phyloP scores from a whole-genome alignment of 352 stramenopile species.

The Blastocystis sp. region DNA sequence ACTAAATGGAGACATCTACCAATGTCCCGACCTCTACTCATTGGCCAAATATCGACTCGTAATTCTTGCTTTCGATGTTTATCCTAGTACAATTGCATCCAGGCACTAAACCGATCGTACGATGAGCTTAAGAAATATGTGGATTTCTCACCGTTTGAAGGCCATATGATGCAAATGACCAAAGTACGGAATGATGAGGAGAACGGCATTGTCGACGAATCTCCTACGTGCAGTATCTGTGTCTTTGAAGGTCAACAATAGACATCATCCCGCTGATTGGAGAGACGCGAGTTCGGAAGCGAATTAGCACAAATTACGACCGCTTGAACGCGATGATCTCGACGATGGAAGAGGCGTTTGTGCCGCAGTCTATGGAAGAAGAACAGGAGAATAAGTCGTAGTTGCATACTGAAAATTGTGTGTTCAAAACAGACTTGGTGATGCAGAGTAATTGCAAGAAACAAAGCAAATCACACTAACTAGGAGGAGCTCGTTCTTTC shows the following conservation, averaged over 20 bases:
- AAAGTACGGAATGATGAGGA: neutral
- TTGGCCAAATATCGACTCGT: slow-evolving; percentile 31
- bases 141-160: neutral
- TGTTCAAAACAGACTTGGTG: neutral
- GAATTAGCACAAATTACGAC: neutral
- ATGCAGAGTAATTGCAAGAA: neutral
- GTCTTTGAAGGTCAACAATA: neutral
- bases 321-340: slow-evolving; percentile 37
- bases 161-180: neutral
- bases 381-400: neutral
- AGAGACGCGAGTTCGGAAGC: neutral
- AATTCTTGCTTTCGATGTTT: neutral
- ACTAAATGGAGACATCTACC: slow-evolving; percentile 10
- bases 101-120: neutral
- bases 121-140: slow-evolving; percentile 18
- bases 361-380: neutral
- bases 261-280: slow-evolving; percentile 28
- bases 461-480: neutral
- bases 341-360: slow-evolving; percentile 16
- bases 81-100: slow-evolving; percentile 47
- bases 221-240: neutral
- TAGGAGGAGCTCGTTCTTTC: slow-evolving; percentile 1
- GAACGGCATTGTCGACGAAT: neutral
- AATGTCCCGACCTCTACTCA: slow-evolving; percentile 34
- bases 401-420: neutral